Evolutionary conservation across 2,329 filamentous ascomycete genomes (phyloP).

Genomic region (Cladosporium phlei): DNA sequence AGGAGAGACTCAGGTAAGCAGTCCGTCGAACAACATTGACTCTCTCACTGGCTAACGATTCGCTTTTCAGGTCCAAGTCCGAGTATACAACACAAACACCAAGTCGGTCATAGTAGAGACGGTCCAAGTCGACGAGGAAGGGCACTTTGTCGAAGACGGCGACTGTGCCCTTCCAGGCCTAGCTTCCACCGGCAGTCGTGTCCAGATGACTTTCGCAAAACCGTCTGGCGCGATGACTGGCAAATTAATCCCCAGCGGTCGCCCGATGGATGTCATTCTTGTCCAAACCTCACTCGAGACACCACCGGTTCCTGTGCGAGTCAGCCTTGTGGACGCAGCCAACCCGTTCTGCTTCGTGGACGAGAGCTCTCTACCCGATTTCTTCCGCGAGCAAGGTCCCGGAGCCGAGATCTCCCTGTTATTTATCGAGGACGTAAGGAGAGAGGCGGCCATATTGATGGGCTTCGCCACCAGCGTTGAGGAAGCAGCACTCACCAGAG

Average conservation of each 20-base stretch:
- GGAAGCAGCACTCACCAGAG: constrained; percentile 22
- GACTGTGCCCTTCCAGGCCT: constrained; percentile 19
- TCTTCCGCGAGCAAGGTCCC: constrained; percentile 8
- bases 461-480: constrained; percentile 17
- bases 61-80: constrained; percentile 17
- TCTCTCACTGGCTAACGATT: neutral
- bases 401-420: constrained; percentile 16
- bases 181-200: constrained; percentile 16
- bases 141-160: constrained; percentile 24
- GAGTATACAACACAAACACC: constrained; percentile 24
- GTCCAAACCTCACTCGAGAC: constrained; percentile 19
- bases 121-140: constrained; percentile 21
- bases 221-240: constrained; percentile 22
- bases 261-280: constrained; percentile 16
- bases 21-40: neutral
- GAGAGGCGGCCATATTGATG: constrained; percentile 21
- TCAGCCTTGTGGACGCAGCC: constrained; percentile 21
- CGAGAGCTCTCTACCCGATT: constrained; percentile 14
- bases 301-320: constrained; percentile 15
- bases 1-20: constrained; percentile 14
- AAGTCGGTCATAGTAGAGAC: constrained; percentile 21
- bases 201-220: constrained; percentile 19
- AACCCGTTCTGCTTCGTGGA: constrained; percentile 23
- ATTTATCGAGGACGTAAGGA: constrained; percentile 19
- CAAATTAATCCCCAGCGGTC: constrained; percentile 18